Evolutionary conservation across 2,329 filamentous ascomycete genomes (phyloP).

Genomic region (Verticillium nonalfalfae): DNA sequence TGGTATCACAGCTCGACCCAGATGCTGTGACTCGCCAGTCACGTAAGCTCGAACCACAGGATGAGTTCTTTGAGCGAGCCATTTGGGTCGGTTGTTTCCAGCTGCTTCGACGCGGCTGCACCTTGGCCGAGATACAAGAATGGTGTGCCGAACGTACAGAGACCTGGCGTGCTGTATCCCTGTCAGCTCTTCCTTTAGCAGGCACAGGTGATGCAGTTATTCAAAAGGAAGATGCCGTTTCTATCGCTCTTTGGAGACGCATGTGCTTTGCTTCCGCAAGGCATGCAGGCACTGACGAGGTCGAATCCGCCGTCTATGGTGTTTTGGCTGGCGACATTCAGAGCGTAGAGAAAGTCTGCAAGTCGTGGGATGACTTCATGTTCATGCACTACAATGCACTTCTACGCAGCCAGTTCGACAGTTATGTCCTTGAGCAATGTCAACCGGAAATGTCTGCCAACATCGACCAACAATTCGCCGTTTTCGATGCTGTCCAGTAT

Average conservation of each 20-base stretch:
- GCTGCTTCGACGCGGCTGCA: conserved; percentile 79
- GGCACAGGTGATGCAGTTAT: conserved; percentile 31
- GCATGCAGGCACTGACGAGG: conserved; percentile 63
- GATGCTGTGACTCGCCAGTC: conserved; percentile 80
- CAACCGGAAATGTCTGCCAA: conserved; percentile 45
- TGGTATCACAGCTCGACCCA: conserved; percentile 86
- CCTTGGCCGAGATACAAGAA: conserved; percentile 65
- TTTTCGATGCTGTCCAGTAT: conserved; percentile 59
- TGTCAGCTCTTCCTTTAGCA: conserved; percentile 65
- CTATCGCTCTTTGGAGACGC: conserved; percentile 65
- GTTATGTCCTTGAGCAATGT: conserved; percentile 54
- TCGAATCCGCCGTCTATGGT: conserved; percentile 86
- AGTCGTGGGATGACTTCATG: conserved; percentile 78
- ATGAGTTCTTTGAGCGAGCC: conserved; percentile 82
- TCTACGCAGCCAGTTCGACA: conserved; percentile 72
- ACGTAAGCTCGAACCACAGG: conserved; percentile 69
- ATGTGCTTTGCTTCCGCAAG: conserved; percentile 69
- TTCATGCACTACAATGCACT: conserved; percentile 87
- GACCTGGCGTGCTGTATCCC: conserved; percentile 78
- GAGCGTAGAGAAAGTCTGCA: conserved; percentile 70
- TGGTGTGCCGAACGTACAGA: conserved; percentile 86
- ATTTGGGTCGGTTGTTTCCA: conserved; percentile 95
- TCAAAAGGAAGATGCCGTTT: conserved; percentile 33
- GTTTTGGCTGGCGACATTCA: conserved; percentile 78
- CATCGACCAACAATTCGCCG: conserved; percentile 52